Evolutionary conservation across 1,139 yeast genomes (phyloP).

Genomic region (Meyerozyma athensensis): DNA sequence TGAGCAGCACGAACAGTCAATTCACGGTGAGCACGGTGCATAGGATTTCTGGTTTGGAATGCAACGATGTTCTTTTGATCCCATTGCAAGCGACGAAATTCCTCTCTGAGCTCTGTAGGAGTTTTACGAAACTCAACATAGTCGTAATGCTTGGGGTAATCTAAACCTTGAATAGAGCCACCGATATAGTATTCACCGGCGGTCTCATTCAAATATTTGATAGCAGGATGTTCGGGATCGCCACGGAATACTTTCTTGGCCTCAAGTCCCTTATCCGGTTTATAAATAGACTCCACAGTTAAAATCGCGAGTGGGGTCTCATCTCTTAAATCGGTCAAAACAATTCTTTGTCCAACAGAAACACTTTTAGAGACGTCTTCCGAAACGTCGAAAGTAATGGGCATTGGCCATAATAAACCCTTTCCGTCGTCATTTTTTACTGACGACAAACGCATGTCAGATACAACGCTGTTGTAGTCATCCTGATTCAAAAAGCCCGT

Average conservation of each 20-base stretch:
- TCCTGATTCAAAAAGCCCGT: conserved; percentile 78
- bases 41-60: conserved; percentile 96
- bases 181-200: conserved; percentile 88
- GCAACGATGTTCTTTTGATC: conserved; percentile 73
- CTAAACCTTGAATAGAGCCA: conserved; percentile 80
- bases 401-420: conserved; percentile 89
- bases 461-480: conserved; percentile 79
- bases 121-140: conserved; percentile 84
- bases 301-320: conserved; percentile 76
- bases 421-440: conserved; percentile 30
- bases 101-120: conserved; percentile 84
- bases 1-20: conserved; percentile 89
- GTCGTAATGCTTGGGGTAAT: conserved; percentile 85
- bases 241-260: conserved; percentile 90
- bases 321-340: conserved; percentile 79
- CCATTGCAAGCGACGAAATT: conserved; percentile 81
- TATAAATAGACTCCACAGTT: conserved; percentile 72
- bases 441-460: conserved; percentile 65
- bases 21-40: conserved; percentile 98
- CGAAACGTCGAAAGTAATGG: conserved; percentile 81
- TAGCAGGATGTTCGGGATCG: conserved; percentile 95
- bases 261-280: conserved; percentile 74
- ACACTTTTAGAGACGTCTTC: conserved; percentile 46
- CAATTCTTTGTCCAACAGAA: conserved; percentile 58
- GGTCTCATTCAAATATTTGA: conserved; percentile 62